phyloP scores from a whole-genome alignment of 768 basidiomycete genomes.

The Leccinum broughii region DNA sequence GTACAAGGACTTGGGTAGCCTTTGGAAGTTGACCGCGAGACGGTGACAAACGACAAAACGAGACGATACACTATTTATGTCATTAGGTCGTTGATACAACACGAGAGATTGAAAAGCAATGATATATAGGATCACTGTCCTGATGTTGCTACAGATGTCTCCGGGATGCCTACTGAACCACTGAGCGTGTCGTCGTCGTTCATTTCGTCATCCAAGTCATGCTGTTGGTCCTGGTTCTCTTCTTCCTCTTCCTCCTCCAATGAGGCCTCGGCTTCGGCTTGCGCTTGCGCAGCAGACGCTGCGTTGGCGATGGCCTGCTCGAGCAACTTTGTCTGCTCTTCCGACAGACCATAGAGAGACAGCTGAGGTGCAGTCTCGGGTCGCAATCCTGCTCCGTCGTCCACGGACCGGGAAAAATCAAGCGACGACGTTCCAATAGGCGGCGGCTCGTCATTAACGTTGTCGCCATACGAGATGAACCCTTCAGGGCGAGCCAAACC shows the following conservation, averaged over 20 bases:
- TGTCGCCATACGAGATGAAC: neutral
- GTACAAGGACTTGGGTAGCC: constrained; percentile 11
- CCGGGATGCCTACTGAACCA: constrained; percentile 11
- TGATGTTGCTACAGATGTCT: constrained; percentile 2
- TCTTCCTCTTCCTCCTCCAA: constrained; percentile 65
- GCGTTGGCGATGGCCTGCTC: constrained; percentile 76
- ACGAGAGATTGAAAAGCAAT: constrained; percentile 5
- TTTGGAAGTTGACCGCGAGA: constrained; percentile 5
- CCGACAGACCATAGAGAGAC: constrained; percentile 70
- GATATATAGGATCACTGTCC: constrained; percentile 25
- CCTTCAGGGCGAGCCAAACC: constrained; percentile 13
- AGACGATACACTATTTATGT: constrained; percentile 27
- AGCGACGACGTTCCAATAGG: neutral
- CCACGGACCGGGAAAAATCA: constrained; percentile 9
- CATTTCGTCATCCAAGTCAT: constrained; percentile 19
- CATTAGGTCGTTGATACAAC: constrained; percentile 23
- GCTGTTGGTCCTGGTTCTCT: constrained; percentile 42
- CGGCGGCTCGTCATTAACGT: constrained; percentile 5
- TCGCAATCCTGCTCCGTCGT: constrained; percentile 4
- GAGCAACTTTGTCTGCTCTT: constrained; percentile 67
- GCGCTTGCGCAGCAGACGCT: constrained; percentile 71
- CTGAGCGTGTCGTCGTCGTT: constrained; percentile 7
- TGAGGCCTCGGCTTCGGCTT: constrained; percentile 77
- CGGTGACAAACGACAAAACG: constrained; percentile 1
- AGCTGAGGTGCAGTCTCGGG: constrained; percentile 39